These are phyloP conservation scores for Madurella fahalii DNA, from an alignment of 2,329 filamentous ascomycete genomes.

Conservation along the genomic window DNA sequence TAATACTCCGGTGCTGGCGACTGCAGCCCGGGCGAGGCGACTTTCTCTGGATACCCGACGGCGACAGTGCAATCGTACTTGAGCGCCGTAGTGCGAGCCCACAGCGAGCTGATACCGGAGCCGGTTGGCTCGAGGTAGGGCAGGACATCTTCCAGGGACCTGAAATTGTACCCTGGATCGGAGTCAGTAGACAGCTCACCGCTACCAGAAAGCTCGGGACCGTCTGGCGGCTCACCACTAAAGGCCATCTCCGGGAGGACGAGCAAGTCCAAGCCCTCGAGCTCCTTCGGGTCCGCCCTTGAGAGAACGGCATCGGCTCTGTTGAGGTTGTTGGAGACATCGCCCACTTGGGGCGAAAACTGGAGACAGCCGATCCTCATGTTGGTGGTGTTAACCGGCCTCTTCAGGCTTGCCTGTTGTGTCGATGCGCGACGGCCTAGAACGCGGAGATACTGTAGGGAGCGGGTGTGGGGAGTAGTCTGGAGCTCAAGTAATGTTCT, in stretches of 20 bases:
- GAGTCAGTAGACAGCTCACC: slow-evolving; percentile 1
- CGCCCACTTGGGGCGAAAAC: slow-evolving; percentile 68
- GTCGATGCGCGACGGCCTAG: not conserved
- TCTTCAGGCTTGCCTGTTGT: not conserved
- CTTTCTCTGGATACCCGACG: slow-evolving; percentile 70
- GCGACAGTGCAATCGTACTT: slow-evolving; percentile 65
- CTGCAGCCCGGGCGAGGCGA: slow-evolving; percentile 33
- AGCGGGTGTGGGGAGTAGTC: no score
- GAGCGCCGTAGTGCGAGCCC: slow-evolving; percentile 64
- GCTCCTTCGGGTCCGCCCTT: slow-evolving; percentile 44
- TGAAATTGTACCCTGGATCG: slow-evolving; percentile 69
- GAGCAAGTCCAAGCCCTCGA: slow-evolving; percentile 66
- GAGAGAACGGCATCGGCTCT: slow-evolving; percentile 62
- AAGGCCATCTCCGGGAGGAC: slow-evolving; percentile 76
- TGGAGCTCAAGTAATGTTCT: no score
- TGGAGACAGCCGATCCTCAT: slow-evolving; percentile 56
- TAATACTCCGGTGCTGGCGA: slow-evolving; percentile 51
- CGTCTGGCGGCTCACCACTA: slow-evolving; percentile 47
- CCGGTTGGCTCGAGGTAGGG: slow-evolving; percentile 66
- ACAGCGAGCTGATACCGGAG: slow-evolving; percentile 63
- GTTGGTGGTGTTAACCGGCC: slow-evolving; percentile 1
- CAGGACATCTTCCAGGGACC: slow-evolving; percentile 60
- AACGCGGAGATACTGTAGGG: not conserved
- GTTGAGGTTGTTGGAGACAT: slow-evolving; percentile 65
- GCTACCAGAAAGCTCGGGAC: not conserved